A percentile compares a stretch with the other conserved stretches of the same genome.
phyloP scores from a whole-genome alignment of 169 alveolate species.

The Eimeria nieschulzi region DNA sequence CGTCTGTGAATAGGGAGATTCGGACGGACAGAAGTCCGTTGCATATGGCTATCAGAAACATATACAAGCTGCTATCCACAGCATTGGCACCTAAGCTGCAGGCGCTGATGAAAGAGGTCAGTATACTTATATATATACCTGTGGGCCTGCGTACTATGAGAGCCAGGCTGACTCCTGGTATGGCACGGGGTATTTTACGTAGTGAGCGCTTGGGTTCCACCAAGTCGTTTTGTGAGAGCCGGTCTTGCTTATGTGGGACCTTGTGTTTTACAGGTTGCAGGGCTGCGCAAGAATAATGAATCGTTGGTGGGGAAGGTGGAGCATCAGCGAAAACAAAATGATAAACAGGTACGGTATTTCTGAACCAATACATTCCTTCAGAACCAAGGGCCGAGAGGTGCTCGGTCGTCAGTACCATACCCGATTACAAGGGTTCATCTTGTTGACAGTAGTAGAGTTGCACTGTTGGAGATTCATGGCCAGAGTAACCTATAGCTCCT shows the following conservation, averaged over 20 bases:
- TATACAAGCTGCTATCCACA: constrained; percentile 28
- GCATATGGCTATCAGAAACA: constrained; percentile 5
- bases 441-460: not conserved
- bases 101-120: constrained; percentile 35
- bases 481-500: no score
- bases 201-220: not conserved
- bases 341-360: constrained; percentile 2
- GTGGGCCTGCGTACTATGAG: no score
- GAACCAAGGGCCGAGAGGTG: not conserved
- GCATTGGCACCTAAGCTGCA: constrained; percentile 27
- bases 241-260: not conserved
- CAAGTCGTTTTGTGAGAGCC: not conserved
- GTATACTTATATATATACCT: no score
- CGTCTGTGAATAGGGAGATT: not conserved
- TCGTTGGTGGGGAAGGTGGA: constrained; percentile 19
- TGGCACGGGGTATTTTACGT: not conserved
- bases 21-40: not conserved
- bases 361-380: not conserved
- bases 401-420: not conserved
- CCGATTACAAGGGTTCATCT: not conserved
- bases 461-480: no score
- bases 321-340: constrained; percentile 21
- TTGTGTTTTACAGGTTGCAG: constrained; percentile 12
- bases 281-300: constrained; percentile 45
- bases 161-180: not conserved